Conservation (phyloP, 768 basidiomycete species). For the Podaxis carcinomalis region DNA sequence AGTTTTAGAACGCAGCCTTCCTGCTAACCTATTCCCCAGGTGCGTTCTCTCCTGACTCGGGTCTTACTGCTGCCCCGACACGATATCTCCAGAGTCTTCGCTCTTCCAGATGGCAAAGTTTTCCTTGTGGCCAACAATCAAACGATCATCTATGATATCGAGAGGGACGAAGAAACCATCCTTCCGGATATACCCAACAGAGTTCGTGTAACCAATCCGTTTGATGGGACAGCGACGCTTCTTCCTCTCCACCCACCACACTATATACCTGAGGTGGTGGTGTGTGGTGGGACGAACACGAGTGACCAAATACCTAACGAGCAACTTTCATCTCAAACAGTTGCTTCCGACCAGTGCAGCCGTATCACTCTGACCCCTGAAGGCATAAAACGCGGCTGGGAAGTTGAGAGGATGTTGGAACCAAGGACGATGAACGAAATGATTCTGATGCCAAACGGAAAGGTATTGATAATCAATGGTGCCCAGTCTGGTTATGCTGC, state of each 20-base stretch:
- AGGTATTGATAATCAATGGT: constrained; percentile 40
- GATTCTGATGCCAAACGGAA: constrained; percentile 39
- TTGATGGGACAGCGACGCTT: constrained; percentile 31
- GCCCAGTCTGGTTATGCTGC: constrained; percentile 39
- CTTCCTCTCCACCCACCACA: constrained; percentile 32
- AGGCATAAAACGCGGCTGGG: constrained; percentile 41
- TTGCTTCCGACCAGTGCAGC: constrained; percentile 39
- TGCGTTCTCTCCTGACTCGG: constrained; percentile 11
- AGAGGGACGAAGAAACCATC: constrained; percentile 32
- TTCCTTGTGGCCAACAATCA: constrained; percentile 37
- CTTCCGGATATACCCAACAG: constrained; percentile 41
- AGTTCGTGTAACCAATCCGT: constrained; percentile 36
- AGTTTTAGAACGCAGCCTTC: constrained; percentile 24
- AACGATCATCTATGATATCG: constrained; percentile 36
- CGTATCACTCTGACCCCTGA: constrained; percentile 35
- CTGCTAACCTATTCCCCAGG: constrained; percentile 25
- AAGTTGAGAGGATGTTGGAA: constrained; percentile 39
- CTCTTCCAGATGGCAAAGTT: constrained; percentile 38
- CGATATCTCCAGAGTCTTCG: constrained; percentile 18
- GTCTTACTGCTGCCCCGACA: not conserved
- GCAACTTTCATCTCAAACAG: constrained; percentile 34
- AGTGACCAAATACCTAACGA: constrained; percentile 24
- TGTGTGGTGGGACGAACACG: constrained; percentile 40
- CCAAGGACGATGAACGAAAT: constrained; percentile 35
- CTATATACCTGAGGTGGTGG: constrained; percentile 41